Evolutionary conservation across 1,284 basidiomycete genomes (phyloP), one percentile per base, ranked within the genome.

Genomic region (Pseudozyma thailandica): DNA sequence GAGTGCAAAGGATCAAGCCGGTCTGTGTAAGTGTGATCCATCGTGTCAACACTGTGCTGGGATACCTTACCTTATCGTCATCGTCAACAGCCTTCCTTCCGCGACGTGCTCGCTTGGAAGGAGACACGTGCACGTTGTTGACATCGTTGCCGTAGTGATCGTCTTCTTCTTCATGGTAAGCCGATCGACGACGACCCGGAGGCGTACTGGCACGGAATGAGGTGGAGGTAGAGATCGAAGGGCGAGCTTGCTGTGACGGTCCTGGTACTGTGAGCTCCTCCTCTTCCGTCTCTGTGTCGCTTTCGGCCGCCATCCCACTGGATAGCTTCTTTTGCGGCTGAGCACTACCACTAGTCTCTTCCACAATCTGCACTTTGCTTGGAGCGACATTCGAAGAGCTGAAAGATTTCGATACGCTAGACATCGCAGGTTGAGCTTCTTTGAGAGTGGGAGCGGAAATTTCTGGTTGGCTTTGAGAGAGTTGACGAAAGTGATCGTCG

Each of bases 221-320:
- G 4, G 41, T 21, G 9, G 23, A 15, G 10, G 44, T 18, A n/a
- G 38, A 15, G 10, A 41, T 13, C 4, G 25, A 2, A 7, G 42
- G 26, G 5, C 37, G 45, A 27, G 31, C 23, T 3, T 27, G 4
- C 2, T 38, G 57, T 18, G 57, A 44, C 4, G 31, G 37, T 15
- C n/a, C 50, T 9, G 50, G 21, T 27, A 48, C 30, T 4, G 53
- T 50, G 3, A 44, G 7, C 16, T 71, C 68, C 27, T 64, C 61
- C 23, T 68, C 57, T 33, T 70, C 68, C 4, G 52, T 62, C 38
- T 71, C 68, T 1, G 61, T 64, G 16, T 60, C 66, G 50, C 66
- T 70, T 28, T 55, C 52, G 12, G 20, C 39, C 3, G 15, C 20
- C 18, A 33, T 21, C 31, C 16, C 28, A 1, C 13, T 38, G 16